Evolutionary conservation across 768 basidiomycete species (phyloP), one percentile per base, ranked within the genome.

Genomic region (Phlegmacium glaucopus): DNA sequence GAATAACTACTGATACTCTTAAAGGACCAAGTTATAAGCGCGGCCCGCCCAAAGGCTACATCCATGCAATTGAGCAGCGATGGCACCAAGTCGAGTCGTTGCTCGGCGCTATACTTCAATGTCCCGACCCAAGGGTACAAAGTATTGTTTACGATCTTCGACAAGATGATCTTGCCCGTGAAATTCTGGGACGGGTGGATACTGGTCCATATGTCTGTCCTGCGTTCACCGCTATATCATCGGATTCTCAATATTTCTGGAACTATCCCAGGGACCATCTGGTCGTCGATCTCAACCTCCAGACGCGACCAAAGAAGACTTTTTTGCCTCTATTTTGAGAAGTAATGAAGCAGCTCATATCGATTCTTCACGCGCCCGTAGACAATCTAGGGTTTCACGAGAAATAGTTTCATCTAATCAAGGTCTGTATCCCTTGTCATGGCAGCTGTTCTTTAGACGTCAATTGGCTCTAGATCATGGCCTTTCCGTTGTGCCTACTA

Each of bases 51-150:
- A 90, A 90, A 60, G 92, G 92, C 15, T 94, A 94, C 62, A 93
- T 94, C 42, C 88, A 93, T 62, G 91, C 91, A 32, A 92, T 94
- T 43, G 92, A 94, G 68, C 87, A 89, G 49, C 69, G 91, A 57
- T 87, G 92, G 82, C 92, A 94, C 57, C 88, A 93, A 61, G 87
- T 94, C 56, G 93, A 94, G 65, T 87, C 90, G 10, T 69, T 94
- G n/a, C 74, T 94, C 5, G 92, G 90, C 29, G 83, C 86, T 10
- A 74, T 94, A 43, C 72, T 94, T 42, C 80, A 85, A 55, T 87
- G 85, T 48, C 74, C 77, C 25, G 84, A 88, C 62, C 70, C 77
- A 13, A 70, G 82, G 48, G 82, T 87, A 0, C 80, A 83, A 60
- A 70, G 68, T 29, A 61, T 90, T 41, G 71, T 89, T 32, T 67